phyloP scores from a whole-genome alignment of 345 rosid species.

The Gossypium raimondii region DNA sequence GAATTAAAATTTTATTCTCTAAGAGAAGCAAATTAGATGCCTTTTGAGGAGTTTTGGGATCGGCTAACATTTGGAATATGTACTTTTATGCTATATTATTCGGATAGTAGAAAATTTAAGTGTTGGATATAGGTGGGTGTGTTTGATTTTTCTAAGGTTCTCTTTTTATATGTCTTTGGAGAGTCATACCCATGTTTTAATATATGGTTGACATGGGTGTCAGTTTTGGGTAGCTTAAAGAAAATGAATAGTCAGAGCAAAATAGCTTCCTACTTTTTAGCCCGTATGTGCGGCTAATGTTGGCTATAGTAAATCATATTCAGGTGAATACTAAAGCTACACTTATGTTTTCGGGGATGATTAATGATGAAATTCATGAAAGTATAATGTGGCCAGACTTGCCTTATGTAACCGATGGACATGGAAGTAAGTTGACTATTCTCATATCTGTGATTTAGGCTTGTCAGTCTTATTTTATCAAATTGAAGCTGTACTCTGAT shows the following conservation, averaged over 20 bases:
- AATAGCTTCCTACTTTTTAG: not conserved
- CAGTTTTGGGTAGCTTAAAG: not conserved
- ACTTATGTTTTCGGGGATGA: slow-evolving; percentile 55
- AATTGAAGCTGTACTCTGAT: slow-evolving; percentile 21
- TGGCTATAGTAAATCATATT: slow-evolving; percentile 51
- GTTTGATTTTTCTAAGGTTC: not conserved
- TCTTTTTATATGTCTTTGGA: not conserved
- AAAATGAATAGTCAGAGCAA: not conserved
- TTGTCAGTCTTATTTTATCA: not conserved
- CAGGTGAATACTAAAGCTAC: slow-evolving; percentile 88
- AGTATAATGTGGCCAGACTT: slow-evolving; percentile 84
- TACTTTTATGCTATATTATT: not conserved
- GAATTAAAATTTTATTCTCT: not conserved
- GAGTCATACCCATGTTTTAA: not conserved
- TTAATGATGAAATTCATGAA: slow-evolving; percentile 62
- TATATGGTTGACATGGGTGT: not conserved
- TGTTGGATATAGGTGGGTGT: not conserved
- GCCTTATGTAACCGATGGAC: slow-evolving; percentile 74
- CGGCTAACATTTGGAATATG: not conserved
- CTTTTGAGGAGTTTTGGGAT: not conserved
- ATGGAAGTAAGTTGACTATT: slow-evolving; percentile 62
- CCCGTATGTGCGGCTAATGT: slow-evolving; percentile 38
- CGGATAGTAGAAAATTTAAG: not conserved
- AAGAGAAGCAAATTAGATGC: not conserved
- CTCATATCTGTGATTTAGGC: not conserved